phyloP scores from a whole-genome alignment of 257 asterid species.

The Prunella vulgaris region DNA sequence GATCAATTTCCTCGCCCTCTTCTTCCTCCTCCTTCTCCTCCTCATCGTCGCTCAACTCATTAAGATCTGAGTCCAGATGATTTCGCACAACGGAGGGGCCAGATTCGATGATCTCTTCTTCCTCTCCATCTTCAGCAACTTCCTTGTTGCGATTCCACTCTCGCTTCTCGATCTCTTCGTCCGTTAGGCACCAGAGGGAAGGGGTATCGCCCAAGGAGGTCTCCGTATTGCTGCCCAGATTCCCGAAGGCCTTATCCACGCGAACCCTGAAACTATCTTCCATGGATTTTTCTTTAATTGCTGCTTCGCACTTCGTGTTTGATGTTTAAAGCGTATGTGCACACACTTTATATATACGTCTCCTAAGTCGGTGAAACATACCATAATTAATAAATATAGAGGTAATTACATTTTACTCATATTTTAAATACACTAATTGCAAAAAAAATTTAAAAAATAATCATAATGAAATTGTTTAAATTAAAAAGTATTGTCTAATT shows the following conservation, averaged over 20 bases:
- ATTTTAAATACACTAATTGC: no score
- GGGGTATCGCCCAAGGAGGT: slow-evolving; percentile 28
- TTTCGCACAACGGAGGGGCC: slow-evolving; percentile 9
- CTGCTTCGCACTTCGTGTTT: not conserved
- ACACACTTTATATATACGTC: not conserved
- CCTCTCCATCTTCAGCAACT: slow-evolving; percentile 20
- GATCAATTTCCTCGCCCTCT: slow-evolving; percentile 31
- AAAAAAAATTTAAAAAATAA: no score
- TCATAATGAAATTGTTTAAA: no score
- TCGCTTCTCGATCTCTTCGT: slow-evolving; percentile 62
- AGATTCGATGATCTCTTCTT: slow-evolving; percentile 16
- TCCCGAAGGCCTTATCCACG: slow-evolving; percentile 77
- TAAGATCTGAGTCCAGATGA: slow-evolving; percentile 29
- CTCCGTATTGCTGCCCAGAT: slow-evolving; percentile 31
- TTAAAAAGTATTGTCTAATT: no score
- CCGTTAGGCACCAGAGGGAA: slow-evolving; percentile 66
- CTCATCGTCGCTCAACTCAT: slow-evolving; percentile 25
- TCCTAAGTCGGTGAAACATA: slow-evolving; percentile 10
- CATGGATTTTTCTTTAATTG: slow-evolving; percentile 29
- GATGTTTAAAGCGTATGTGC: not conserved
- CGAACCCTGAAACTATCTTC: slow-evolving; percentile 83
- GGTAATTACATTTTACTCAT: no score
- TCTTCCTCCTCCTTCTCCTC: slow-evolving; percentile 15
- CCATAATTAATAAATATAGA: not conserved
- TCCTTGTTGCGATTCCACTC: slow-evolving; percentile 50